These are phyloP conservation scores for Ustilago tritici DNA, from an alignment of 1,284 basidiomycete species.

Conservation along the genomic window DNA sequence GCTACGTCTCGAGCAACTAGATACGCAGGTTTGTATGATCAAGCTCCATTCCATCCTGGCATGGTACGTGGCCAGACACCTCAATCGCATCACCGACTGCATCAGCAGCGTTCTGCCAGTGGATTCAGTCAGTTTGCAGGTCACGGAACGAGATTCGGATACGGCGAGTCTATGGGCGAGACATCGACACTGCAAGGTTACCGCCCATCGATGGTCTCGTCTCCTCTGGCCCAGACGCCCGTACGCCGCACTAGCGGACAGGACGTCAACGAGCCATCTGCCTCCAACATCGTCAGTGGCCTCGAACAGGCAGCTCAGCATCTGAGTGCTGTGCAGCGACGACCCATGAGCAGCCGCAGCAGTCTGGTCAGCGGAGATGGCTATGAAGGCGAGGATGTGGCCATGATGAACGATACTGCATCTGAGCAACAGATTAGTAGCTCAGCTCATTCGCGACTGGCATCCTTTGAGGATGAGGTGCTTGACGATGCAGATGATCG, in stretches of 20 bases:
- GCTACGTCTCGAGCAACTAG: constrained; percentile 76
- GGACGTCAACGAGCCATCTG: constrained; percentile 7
- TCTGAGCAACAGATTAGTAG: constrained; percentile 21
- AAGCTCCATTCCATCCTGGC: constrained; percentile 20
- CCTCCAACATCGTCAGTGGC: constrained; percentile 13
- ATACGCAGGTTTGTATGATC: constrained; percentile 77
- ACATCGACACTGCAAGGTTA: constrained; percentile 39
- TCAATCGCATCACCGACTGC: constrained; percentile 48
- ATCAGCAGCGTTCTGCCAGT: constrained; percentile 44
- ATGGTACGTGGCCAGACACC: constrained; percentile 39
- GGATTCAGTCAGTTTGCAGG: constrained; percentile 38
- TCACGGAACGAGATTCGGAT: constrained; percentile 25
- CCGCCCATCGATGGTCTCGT: constrained; percentile 40
- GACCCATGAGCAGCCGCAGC: constrained; percentile 28
- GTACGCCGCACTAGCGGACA: constrained; percentile 29
- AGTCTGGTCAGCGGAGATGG: constrained; percentile 4
- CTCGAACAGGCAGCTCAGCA: constrained; percentile 37
- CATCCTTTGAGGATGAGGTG: constrained; percentile 32
- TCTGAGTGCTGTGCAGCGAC: constrained; percentile 13
- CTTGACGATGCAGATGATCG: constrained; percentile 28
- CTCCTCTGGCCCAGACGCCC: constrained; percentile 43
- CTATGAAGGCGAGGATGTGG: constrained; percentile 32
- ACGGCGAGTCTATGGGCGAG: constrained; percentile 47
- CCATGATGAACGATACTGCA: constrained; percentile 27
- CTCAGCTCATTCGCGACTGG: constrained; percentile 21